Evolutionary conservation across 257 asterid genomes (phyloP), one percentile per base, ranked within the genome.

Genomic region (Nicotiana otophora): DNA sequence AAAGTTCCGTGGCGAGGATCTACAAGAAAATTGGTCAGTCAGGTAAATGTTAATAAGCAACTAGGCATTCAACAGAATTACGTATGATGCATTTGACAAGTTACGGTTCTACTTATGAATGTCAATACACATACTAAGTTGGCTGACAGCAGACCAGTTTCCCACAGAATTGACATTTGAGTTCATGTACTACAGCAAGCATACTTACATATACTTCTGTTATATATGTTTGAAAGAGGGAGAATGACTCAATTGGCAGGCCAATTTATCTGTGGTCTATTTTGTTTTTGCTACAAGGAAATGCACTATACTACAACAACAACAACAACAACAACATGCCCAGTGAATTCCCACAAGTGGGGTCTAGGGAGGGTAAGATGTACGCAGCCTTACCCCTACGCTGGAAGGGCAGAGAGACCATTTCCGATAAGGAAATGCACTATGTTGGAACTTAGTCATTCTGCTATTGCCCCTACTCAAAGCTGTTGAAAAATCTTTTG

Each of bases 1-100:
- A 77, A 81, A 76, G 87, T 81, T 81, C 87, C 85, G 5, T 81
- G 85, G 81, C 75, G 81, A 65, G 87, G 84, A 75, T 77, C 81
- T 15, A 84, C 66, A 34, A 85, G 31, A 34, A 81, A 48, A 53
- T 65, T 58, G 57, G 68, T 77, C 58, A 48, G 61, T 67, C 69
- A 82, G 87, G 85, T 85, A 67, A 10, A 5, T 74, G 48, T 34
- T 57, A 57, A 19, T 57, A 5, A 57, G 28, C 63, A 19, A 42
- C 63, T 57, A 57, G 26, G 20, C 63, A 57, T 19, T 19, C 63
- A 7, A 57, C 26, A 19, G 26, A 57, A 16, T 57, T 57, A 8
- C 7, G 10, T 55, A 19, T 57, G 26, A 17, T 57, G 63, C 23
- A 57, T 57, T 57, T 57, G 63, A 57, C 10, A 17, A 57, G 63